These are phyloP conservation scores for Brettanomyces bruxellensis DNA, from an alignment of 805 yeast species.

Conservation along the genomic window DNA sequence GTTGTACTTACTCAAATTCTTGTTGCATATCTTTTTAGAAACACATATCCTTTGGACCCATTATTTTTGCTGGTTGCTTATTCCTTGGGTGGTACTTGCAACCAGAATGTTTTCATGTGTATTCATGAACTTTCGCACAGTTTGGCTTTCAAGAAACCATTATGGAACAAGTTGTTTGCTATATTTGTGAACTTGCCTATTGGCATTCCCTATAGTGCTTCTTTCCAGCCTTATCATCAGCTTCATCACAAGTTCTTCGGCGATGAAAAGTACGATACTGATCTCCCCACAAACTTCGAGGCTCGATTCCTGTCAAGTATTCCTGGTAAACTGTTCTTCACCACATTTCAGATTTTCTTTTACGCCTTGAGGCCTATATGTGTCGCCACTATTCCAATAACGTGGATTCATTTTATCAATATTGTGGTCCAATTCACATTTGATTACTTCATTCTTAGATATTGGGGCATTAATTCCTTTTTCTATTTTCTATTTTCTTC, in stretches of 20 bases:
- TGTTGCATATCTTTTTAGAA: conserved; percentile 51
- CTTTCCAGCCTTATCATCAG: conserved; percentile 84
- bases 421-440: conserved; percentile 48
- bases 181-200: conserved; percentile 77
- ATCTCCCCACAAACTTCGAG: conserved; percentile 75
- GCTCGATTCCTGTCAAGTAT: conserved; percentile 66
- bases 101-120: conserved; percentile 77
- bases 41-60: conserved; percentile 42
- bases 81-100: conserved; percentile 75
- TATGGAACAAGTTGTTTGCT: conserved; percentile 69
- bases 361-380: conserved; percentile 89
- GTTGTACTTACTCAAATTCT: conserved; percentile 65
- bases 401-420: conserved; percentile 67
- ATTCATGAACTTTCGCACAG: conserved; percentile 87
- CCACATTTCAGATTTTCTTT: conserved; percentile 80
- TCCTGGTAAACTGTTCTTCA: conserved; percentile 83
- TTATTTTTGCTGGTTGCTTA: conserved; percentile 60
- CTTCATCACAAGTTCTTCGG: conserved; percentile 88
- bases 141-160: conserved; percentile 69
- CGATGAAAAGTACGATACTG: conserved; percentile 76
- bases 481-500: conserved; percentile 66
- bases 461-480: conserved; percentile 58
- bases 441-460: conserved; percentile 47
- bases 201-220: conserved; percentile 85
- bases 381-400: conserved; percentile 64